These are phyloP conservation scores for Colletotrichum falcatum DNA, from an alignment of 2,329 filamentous ascomycete genomes.

Conservation along the genomic window DNA sequence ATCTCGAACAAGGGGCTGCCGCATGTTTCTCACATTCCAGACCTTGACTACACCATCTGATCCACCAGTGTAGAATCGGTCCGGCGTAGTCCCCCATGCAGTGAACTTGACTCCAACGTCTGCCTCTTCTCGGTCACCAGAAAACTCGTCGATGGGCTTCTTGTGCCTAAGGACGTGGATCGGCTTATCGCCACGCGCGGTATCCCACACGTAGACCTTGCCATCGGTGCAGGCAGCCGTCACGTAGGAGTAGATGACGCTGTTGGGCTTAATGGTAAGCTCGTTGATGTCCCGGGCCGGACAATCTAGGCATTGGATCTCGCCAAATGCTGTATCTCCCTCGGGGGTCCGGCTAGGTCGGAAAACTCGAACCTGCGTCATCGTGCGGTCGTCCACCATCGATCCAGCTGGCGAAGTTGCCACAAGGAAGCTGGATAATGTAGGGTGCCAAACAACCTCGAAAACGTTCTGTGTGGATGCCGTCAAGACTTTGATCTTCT, in stretches of 20 bases:
- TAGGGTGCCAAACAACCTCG: slow-evolving; percentile 73
- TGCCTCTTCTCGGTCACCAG: slow-evolving; percentile 62
- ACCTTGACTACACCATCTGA: slow-evolving; percentile 73
- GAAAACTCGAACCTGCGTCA: slow-evolving; percentile 71
- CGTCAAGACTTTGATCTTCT: slow-evolving; percentile 61
- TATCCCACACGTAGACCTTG: slow-evolving; percentile 73
- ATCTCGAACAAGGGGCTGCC: slow-evolving; percentile 61
- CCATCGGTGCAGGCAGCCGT: slow-evolving; percentile 73
- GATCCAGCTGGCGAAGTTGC: slow-evolving; percentile 66
- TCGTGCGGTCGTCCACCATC: slow-evolving; percentile 57
- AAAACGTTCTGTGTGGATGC: slow-evolving; percentile 71
- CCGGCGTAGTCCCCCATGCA: slow-evolving; percentile 68
- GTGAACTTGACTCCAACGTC: slow-evolving; percentile 74
- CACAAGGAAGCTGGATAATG: slow-evolving; percentile 63
- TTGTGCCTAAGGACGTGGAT: slow-evolving; percentile 69
- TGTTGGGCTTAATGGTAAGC: slow-evolving; percentile 69
- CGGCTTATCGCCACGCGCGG: slow-evolving; percentile 64
- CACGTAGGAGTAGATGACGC: slow-evolving; percentile 61
- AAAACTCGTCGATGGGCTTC: slow-evolving; percentile 53
- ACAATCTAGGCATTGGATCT: slow-evolving; percentile 69
- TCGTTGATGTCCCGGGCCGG: slow-evolving; percentile 72
- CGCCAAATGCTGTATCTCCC: slow-evolving; percentile 53
- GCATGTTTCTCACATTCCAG: slow-evolving; percentile 67
- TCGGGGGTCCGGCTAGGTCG: slow-evolving; percentile 47
- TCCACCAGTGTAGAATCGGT: slow-evolving; percentile 72